A percentile compares a stretch with the other conserved stretches of the same genome.
These are phyloP conservation scores for Thelephora terrestris DNA, from an alignment of 1,284 basidiomycete species.

Conservation along the genomic window DNA sequence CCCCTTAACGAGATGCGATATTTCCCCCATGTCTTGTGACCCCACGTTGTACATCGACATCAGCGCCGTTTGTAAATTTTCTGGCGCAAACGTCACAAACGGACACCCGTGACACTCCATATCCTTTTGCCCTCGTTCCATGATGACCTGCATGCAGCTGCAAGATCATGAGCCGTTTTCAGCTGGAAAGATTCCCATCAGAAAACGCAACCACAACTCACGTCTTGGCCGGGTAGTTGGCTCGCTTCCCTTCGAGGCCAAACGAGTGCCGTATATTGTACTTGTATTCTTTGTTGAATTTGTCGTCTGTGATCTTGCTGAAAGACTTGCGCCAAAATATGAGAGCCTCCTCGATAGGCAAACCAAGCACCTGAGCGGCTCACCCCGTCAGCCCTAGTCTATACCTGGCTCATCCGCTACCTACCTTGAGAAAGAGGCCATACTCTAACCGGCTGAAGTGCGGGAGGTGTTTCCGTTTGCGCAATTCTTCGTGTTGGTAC, in stretches of 20 bases:
- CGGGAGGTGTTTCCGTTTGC: slow-evolving; percentile 79
- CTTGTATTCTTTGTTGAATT: slow-evolving; percentile 96
- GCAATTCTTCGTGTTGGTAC: slow-evolving; percentile 74
- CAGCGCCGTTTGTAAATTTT: slow-evolving; percentile 78
- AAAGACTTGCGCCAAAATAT: slow-evolving; percentile 92
- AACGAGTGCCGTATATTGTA: slow-evolving; percentile 98
- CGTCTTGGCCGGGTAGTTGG: slow-evolving; percentile 93
- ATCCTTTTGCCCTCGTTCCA: slow-evolving; percentile 61
- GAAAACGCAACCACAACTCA: slow-evolving; percentile 25
- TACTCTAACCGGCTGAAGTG: slow-evolving; percentile 91
- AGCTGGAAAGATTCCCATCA: slow-evolving; percentile 1
- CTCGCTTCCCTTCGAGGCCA: slow-evolving; percentile 89
- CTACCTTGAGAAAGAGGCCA: slow-evolving; percentile 90
- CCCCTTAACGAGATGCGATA: slow-evolving; percentile 74
- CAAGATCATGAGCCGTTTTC: slow-evolving; percentile 9
- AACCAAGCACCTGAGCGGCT: slow-evolving; percentile 66
- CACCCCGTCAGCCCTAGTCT: neutral
- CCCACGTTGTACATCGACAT: slow-evolving; percentile 53
- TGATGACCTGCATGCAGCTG: slow-evolving; percentile 90
- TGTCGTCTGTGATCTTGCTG: slow-evolving; percentile 76
- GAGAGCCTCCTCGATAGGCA: slow-evolving; percentile 93
- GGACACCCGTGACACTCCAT: slow-evolving; percentile 88
- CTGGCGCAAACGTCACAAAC: slow-evolving; percentile 82
- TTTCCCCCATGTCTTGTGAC: slow-evolving; percentile 77
- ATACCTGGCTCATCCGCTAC: slow-evolving; percentile 7